These are phyloP conservation scores for Castanea sativa DNA, from an alignment of 306 rosid genomes.

Conservation along the genomic window DNA sequence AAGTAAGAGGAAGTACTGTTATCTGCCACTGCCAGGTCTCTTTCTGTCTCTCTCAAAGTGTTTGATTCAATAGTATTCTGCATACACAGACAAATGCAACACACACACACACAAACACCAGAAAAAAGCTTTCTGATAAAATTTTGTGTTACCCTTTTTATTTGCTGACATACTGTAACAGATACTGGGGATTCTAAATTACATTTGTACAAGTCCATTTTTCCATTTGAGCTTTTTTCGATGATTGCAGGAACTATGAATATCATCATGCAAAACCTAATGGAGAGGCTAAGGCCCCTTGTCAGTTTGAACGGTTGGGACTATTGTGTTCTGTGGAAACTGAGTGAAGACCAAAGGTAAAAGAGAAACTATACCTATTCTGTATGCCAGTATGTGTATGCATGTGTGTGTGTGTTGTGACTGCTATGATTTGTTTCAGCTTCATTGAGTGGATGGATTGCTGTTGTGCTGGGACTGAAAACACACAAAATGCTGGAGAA, in stretches of 20 bases:
- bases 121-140: constrained; percentile 5
- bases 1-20: constrained; percentile 17
- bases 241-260: constrained; percentile 52
- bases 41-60: background rate
- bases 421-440: constrained; percentile 36
- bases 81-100: background rate
- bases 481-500: constrained; percentile 51
- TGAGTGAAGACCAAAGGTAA: constrained; percentile 86
- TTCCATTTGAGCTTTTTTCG: constrained; percentile 12
- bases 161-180: constrained; percentile 27
- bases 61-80: background rate
- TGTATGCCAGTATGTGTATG: background rate
- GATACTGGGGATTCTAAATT: constrained; percentile 19
- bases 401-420: background rate
- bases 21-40: constrained; percentile 13
- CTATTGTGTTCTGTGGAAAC: constrained; percentile 73
- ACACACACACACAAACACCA: background rate
- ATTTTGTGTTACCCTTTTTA: constrained; percentile 5
- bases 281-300: constrained; percentile 73
- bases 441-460: constrained; percentile 78
- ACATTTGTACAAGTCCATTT: constrained; percentile 11
- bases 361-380: background rate
- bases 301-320: constrained; percentile 84
- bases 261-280: constrained; percentile 48
- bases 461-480: constrained; percentile 76